Evolutionary conservation across 2,329 filamentous ascomycete species (phyloP).

Genomic region (Ploettnerulaceae sp.): DNA sequence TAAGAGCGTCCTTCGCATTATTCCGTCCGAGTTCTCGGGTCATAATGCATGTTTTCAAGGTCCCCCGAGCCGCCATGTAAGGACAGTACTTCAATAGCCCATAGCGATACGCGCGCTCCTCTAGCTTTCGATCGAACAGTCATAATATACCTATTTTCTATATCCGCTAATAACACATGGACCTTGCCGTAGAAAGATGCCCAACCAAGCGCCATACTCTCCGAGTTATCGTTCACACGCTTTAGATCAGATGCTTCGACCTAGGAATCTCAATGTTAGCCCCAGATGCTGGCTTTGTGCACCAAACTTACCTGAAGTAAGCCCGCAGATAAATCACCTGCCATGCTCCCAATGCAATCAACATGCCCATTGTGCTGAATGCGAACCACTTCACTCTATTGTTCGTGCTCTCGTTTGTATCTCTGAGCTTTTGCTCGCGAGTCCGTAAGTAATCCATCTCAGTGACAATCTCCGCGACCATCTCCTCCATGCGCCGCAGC

Average conservation of each 20-base stretch:
- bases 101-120: neutral
- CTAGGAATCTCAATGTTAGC: constrained; percentile 35
- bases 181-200: constrained; percentile 16
- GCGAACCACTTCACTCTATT: constrained; percentile 99
- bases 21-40: too few relatives aligned
- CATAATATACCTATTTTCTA: constrained; percentile 28
- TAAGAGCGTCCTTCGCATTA: too few relatives aligned
- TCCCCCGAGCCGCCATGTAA: too few relatives aligned
- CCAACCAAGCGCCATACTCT: constrained; percentile 7
- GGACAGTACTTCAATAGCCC: too few relatives aligned
- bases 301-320: constrained; percentile 70
- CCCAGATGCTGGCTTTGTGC: neutral
- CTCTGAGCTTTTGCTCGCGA: constrained; percentile 90
- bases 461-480: constrained; percentile 77
- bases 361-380: constrained; percentile 84
- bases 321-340: constrained; percentile 96
- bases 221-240: neutral
- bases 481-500: constrained; percentile 85
- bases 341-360: constrained; percentile 87
- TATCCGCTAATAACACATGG: constrained; percentile 29
- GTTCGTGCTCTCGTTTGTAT: constrained; percentile 99
- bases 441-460: constrained; percentile 95
- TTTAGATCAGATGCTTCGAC: constrained; percentile 65
- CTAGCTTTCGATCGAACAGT: constrained; percentile 13
- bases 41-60: too few relatives aligned